These are phyloP conservation scores for Cytospora piceae DNA, from an alignment of 2,329 filamentous ascomycete species.

Conservation along the genomic window DNA sequence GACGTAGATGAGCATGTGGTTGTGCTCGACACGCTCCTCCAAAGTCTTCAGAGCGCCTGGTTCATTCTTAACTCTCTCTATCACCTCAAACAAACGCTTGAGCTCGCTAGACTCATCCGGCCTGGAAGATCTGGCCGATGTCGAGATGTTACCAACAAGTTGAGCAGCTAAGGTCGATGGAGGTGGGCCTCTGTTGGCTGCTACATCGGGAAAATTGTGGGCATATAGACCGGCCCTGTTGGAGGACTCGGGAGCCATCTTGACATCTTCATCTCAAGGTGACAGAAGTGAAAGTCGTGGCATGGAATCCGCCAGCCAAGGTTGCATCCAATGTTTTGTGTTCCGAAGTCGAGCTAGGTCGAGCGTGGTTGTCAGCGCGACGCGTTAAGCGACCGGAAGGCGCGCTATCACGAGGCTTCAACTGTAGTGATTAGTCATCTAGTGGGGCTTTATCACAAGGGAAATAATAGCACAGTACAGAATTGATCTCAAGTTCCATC, in stretches of 20 bases:
- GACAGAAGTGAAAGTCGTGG: constrained; percentile 15
- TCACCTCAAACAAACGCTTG: constrained; percentile 65
- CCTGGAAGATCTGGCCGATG: constrained; percentile 63
- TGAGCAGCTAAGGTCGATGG: constrained; percentile 88
- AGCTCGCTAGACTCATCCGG: constrained; percentile 74
- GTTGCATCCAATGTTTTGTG: not conserved
- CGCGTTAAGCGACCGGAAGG: constrained; percentile 16
- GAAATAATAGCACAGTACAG: too few relatives aligned
- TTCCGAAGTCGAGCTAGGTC: not conserved
- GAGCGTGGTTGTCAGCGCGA: constrained; percentile 10
- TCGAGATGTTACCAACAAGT: constrained; percentile 79
- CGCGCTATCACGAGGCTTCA: constrained; percentile 23
- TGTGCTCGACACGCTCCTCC: constrained; percentile 73
- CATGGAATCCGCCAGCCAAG: not conserved
- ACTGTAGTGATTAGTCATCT: not conserved
- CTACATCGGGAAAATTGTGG: constrained; percentile 23
- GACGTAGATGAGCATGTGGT: constrained; percentile 84
- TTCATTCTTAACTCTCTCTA: constrained; percentile 58
- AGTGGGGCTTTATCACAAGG: not conserved
- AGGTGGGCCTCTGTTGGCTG: constrained; percentile 45
- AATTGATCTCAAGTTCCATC: too few relatives aligned
- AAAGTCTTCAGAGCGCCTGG: constrained; percentile 59
- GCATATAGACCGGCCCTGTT: constrained; percentile 16
- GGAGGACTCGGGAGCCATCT: constrained; percentile 25
- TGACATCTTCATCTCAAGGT: constrained; percentile 16